phyloP scores from a whole-genome alignment of 2,329 filamentous ascomycete genomes.

The Aspergillus piperis region DNA sequence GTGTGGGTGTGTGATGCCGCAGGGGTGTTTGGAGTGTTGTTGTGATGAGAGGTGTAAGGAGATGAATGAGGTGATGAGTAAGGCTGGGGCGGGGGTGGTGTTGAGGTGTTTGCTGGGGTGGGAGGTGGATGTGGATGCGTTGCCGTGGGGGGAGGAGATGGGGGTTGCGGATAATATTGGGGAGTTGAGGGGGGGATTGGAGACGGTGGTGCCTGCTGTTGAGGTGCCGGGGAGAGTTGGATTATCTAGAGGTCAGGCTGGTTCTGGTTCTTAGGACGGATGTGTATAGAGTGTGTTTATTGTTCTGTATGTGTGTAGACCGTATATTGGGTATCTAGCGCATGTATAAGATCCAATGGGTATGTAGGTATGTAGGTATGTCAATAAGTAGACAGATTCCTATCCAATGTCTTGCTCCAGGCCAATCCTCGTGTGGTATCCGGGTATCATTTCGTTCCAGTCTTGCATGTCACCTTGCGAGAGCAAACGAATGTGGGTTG shows the following conservation, averaged over 20 bases:
- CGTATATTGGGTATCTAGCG: not conserved
- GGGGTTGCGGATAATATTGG: conserved; percentile 62
- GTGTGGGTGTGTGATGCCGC: conserved; percentile 66
- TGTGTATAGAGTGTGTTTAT: not conserved
- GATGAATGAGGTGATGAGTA: conserved; percentile 89
- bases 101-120: conserved; percentile 72
- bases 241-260: not conserved
- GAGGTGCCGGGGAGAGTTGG: conserved; percentile 54
- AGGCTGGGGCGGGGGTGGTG: conserved; percentile 81
- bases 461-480: not conserved
- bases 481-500: not conserved
- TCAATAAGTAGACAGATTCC: not conserved
- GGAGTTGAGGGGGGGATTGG: conserved; percentile 67
- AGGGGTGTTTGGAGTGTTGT: conserved; percentile 89
- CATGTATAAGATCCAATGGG: not conserved
- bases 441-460: not conserved
- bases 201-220: conserved; percentile 76
- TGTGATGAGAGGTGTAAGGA: conserved; percentile 82
- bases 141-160: conserved; percentile 83
- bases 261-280: not conserved
- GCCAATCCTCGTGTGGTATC: not conserved
- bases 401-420: not conserved
- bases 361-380: not conserved
- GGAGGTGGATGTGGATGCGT: conserved; percentile 76
- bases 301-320: not conserved